These are phyloP conservation scores for Clonostachys rhizophaga DNA, from an alignment of 2,329 filamentous ascomycete genomes.

Conservation along the genomic window DNA sequence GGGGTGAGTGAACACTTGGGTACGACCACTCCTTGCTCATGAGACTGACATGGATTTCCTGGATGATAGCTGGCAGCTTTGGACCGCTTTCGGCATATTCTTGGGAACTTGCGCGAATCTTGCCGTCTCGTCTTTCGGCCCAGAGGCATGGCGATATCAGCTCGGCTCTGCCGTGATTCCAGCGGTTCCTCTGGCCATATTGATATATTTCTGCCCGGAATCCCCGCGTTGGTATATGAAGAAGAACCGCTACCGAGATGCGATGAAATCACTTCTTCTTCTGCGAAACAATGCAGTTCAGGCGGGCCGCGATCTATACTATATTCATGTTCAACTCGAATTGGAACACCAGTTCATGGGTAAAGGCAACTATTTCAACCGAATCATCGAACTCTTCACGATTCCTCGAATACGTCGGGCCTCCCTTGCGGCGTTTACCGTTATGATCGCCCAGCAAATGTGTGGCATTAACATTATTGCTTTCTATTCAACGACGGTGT, in stretches of 20 bases:
- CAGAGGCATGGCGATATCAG: conserved; percentile 55
- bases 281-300: conserved; percentile 52
- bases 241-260: conserved; percentile 56
- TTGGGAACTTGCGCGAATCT: conserved; percentile 58
- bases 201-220: conserved; percentile 64
- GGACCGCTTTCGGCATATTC: conserved; percentile 59
- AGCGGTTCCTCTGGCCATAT: conserved; percentile 47
- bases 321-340: conserved; percentile 59
- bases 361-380: conserved; percentile 51
- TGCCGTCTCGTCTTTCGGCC: conserved; percentile 28
- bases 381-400: conserved; percentile 63
- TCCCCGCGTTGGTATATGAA: conserved; percentile 65
- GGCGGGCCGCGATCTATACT: conserved; percentile 57
- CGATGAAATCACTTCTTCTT: conserved; percentile 48
- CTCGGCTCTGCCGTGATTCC: conserved; percentile 61
- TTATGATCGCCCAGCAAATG: conserved; percentile 78
- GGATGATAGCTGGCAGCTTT: conserved; percentile 61
- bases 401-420: conserved; percentile 67
- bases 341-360: conserved; percentile 48
- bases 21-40: too few species aligned
- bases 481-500: conserved; percentile 67
- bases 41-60: too few species aligned
- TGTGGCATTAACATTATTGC: conserved; percentile 70
- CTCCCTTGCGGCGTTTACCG: conserved; percentile 69
- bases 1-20: conserved; percentile 16